Evolutionary conservation across 768 basidiomycete species (phyloP), one percentile per base, ranked within the genome.

Genomic region (Trametes cinnabarina): DNA sequence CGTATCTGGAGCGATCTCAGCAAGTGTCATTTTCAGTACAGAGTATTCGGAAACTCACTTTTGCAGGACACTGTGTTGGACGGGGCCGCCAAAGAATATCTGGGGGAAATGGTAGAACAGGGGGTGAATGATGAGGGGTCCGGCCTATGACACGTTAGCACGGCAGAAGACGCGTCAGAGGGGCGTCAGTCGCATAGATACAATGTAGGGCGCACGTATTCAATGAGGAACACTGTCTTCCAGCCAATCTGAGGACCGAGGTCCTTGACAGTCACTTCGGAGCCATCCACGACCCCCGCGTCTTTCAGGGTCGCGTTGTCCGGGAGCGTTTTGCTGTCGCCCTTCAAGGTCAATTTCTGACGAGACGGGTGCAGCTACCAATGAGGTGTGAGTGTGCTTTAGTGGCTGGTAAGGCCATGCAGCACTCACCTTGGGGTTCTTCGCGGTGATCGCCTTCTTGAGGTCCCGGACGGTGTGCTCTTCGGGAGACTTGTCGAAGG

Each of bases 81-180:
- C 86, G 20, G 79, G 73, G 11, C 75, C 70, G 1, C 92, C 84
- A 71, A 92, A 97, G 69, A 91, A 80, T 14, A 88, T 54, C 43
- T 78, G 69, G 0, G 89, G 87, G 61, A 85, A 83, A 67, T 86
- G 73, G 71, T 92, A 94, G 47, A 96, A 73, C 15, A 94, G 68
- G 0, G 96, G 92, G 71, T 98, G 95, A 63, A 98, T 86, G 62
- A 96, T 52, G 42, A 98, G 78, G 0, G 95, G 95, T 1, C 97
- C 97, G 51, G 77, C 75, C 95, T 97, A 64, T n/a, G n/a, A n/a
- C 2, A 32, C 17, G 23, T 25, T 28, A 22, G n/a, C 41, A 32
- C 37, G 23, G 41, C 11, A 26, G 19, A n/a, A 30, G 42, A 40
- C 59, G 35, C 44, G 32, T 40, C 40, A 46, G n/a, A 25, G 3